Percentiles rank a stretch among this genome's conserved stretches.
Conservation (phyloP, 768 basidiomycete genomes). For the Pisolithus marmoratus region DNA sequence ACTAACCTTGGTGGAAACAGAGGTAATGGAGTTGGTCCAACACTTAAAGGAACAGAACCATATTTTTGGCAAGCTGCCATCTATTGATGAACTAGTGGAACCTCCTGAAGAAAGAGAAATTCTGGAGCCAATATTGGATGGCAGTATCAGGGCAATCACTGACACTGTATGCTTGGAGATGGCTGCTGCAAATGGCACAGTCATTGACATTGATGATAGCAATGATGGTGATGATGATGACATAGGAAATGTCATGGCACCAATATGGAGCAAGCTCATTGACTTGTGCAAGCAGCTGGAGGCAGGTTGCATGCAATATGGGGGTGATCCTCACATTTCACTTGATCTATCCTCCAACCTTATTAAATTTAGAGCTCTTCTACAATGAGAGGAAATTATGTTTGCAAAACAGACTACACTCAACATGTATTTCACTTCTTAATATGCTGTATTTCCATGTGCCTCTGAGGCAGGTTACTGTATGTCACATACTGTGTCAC, state of each 20-base stretch:
- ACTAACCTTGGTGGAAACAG: constrained; percentile 1
- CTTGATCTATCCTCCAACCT: neutral
- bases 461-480: neutral
- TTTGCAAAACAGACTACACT: neutral
- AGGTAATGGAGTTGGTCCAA: constrained; percentile 8
- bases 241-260: neutral
- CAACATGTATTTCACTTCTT: neutral
- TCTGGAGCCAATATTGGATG: neutral
- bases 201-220: neutral
- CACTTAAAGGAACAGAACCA: constrained; percentile 9
- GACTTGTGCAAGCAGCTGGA: constrained; percentile 2
- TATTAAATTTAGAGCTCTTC: neutral
- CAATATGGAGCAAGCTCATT: neutral
- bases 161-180: neutral
- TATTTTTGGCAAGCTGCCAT: constrained; percentile 7
- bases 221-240: neutral
- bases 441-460: neutral
- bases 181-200: neutral
- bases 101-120: constrained; percentile 10
- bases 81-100: constrained; percentile 12
- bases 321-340: neutral
- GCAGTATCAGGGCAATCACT: constrained; percentile 1
- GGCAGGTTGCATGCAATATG: constrained; percentile 3
- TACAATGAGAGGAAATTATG: neutral
- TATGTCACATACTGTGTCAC: neutral